phyloP scores from a whole-genome alignment of 2,329 filamentous ascomycete species.

The Penicillium rolfsii region DNA sequence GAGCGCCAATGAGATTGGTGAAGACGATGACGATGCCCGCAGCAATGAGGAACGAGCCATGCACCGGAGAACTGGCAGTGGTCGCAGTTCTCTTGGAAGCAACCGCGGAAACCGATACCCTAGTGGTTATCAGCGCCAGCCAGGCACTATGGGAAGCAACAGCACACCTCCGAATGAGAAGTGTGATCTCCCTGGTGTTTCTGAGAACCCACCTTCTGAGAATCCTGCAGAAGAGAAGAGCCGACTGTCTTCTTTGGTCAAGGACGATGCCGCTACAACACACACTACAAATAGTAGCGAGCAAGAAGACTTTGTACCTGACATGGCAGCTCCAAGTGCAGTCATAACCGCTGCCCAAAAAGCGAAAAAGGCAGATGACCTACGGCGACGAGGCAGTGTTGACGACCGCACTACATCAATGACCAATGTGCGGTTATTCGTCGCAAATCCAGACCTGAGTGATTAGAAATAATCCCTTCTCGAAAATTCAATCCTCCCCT shows the following conservation, averaged over 20 bases:
- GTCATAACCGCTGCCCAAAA: constrained; percentile 44
- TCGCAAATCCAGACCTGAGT: constrained; percentile 53
- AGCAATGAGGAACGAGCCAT: constrained; percentile 41
- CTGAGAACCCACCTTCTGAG: constrained; percentile 43
- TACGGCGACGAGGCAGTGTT: constrained; percentile 52
- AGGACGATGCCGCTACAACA: constrained; percentile 36
- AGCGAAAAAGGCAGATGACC: constrained; percentile 48
- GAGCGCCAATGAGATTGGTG: constrained; percentile 93
- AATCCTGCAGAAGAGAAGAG: constrained; percentile 34
- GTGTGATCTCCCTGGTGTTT: constrained; percentile 47
- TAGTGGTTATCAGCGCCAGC: constrained; percentile 50
- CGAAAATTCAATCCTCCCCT: too few relatives aligned
- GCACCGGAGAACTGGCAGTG: constrained; percentile 61
- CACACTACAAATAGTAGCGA: constrained; percentile 40
- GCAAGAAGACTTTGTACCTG: constrained; percentile 56
- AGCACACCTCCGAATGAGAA: constrained; percentile 57
- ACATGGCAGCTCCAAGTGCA: constrained; percentile 52
- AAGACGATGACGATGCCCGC: constrained; percentile 70
- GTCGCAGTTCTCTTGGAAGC: constrained; percentile 60
- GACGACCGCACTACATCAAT: constrained; percentile 54
- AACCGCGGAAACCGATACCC: constrained; percentile 40
- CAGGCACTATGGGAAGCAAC: constrained; percentile 53
- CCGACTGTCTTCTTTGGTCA: constrained; percentile 27
- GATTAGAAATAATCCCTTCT: constrained; percentile 31
- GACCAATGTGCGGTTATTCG: constrained; percentile 50